Conservation (phyloP, 371 early-diverging fungal species). For the Mucor irregularis region DNA sequence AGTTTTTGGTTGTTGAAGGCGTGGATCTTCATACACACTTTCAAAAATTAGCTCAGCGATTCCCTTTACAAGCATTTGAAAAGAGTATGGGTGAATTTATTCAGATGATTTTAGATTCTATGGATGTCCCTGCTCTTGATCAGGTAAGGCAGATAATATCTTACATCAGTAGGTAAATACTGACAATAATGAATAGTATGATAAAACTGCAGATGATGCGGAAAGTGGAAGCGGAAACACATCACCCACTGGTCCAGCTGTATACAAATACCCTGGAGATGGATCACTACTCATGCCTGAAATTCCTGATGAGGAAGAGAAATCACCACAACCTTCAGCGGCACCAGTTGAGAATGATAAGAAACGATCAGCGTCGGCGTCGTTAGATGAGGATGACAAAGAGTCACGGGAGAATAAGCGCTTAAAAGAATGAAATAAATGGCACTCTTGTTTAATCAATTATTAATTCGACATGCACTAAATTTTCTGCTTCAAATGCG, state of each 20-base stretch:
- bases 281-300: conserved; percentile 46
- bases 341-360: neutral
- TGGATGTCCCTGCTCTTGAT: conserved; percentile 43
- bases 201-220: conserved; percentile 6
- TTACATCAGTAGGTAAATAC: neutral
- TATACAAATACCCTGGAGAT: conserved; percentile 53
- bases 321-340: neutral
- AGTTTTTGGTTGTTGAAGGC: conserved; percentile 47
- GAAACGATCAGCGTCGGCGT: conserved; percentile 3
- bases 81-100: conserved; percentile 49
- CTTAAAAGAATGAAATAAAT: too few relatives aligned
- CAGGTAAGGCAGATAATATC: conserved; percentile 27
- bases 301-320: conserved; percentile 29
- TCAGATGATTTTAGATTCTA: conserved; percentile 44
- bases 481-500: too few relatives aligned
- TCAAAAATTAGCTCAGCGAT: conserved; percentile 47
- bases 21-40: conserved; percentile 48
- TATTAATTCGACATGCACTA: too few relatives aligned
- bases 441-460: too few relatives aligned
- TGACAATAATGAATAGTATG: conserved; percentile 5
- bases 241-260: conserved; percentile 9
- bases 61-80: conserved; percentile 51
- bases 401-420: too few relatives aligned
- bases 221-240: conserved; percentile 6
- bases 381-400: too few relatives aligned